Conservation (phyloP, 78 protist genomes). For the Dictyostelium brefeldianum region DNA sequence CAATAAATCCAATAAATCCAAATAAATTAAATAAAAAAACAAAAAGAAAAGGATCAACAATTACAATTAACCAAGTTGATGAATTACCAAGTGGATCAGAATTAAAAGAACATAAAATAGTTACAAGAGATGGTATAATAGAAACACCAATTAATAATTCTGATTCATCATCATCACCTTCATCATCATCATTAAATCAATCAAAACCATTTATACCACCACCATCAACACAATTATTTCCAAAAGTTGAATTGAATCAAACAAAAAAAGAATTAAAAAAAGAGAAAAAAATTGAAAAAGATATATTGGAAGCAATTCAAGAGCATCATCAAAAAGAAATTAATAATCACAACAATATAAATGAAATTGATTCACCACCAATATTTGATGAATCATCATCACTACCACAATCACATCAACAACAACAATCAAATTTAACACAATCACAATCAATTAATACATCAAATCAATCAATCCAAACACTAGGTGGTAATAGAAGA, state of each 20-base stretch:
- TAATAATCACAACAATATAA: background rate
- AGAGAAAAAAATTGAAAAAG: conserved; percentile 55
- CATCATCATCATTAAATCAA: background rate
- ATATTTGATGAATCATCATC: too few relatives aligned
- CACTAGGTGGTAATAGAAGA: background rate
- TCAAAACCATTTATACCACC: conserved; percentile 50
- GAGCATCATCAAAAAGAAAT: conserved; percentile 11
- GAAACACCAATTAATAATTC: background rate
- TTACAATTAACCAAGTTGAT: background rate
- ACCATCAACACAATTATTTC: background rate
- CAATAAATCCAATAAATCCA: background rate
- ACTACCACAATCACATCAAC: background rate
- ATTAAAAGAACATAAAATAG: background rate
- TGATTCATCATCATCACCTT: background rate
- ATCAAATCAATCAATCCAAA: background rate
- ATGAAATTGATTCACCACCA: too few relatives aligned
- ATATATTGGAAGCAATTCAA: conserved; percentile 42
- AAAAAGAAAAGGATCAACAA: background rate
- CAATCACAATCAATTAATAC: background rate
- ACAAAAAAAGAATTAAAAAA: conserved; percentile 41
- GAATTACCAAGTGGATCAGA: conserved; percentile 12
- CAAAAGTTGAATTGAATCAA: background rate
- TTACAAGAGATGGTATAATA: background rate
- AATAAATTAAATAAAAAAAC: background rate
- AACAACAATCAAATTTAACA: background rate